Percentiles rank a stretch among this genome's conserved stretches.
These are phyloP conservation scores for Aspergillus alliaceus DNA, from an alignment of 2,329 filamentous ascomycete species.

Conservation along the genomic window DNA sequence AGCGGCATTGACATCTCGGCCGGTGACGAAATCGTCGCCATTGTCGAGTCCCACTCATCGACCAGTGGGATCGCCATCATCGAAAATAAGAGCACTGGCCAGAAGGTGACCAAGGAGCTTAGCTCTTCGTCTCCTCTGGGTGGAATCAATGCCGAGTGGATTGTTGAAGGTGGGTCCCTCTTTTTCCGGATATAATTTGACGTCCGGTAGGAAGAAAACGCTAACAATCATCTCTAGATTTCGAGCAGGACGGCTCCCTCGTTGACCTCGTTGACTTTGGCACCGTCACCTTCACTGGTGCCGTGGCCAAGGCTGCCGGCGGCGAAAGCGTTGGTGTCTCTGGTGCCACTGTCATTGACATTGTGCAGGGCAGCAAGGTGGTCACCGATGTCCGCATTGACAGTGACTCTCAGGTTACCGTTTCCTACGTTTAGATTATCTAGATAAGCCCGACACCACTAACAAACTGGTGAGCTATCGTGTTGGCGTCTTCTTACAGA, in stretches of 20 bases:
- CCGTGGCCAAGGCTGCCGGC: slow-evolving; percentile 31
- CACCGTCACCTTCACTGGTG: slow-evolving; percentile 47
- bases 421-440: slow-evolving; percentile 20
- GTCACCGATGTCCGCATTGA: slow-evolving; percentile 33
- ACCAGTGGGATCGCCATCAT: slow-evolving; percentile 47
- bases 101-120: slow-evolving; percentile 39
- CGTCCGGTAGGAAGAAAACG: background rate
- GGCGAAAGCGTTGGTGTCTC: slow-evolving; percentile 32
- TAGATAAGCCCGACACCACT: background rate
- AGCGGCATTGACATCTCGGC: slow-evolving; percentile 44
- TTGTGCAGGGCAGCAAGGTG: slow-evolving; percentile 41
- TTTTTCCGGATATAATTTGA: background rate
- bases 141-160: slow-evolving; percentile 62
- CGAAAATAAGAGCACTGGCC: slow-evolving; percentile 53
- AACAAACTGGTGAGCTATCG: background rate
- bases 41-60: slow-evolving; percentile 42
- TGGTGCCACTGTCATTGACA: slow-evolving; percentile 47
- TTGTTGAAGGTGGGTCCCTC: slow-evolving; percentile 26
- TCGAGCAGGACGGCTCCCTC: slow-evolving; percentile 35
- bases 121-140: slow-evolving; percentile 41
- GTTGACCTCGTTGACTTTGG: slow-evolving; percentile 51
- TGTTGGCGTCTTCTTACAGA: background rate
- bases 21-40: slow-evolving; percentile 45
- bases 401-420: slow-evolving; percentile 18
- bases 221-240: slow-evolving; percentile 32